phyloP scores from a whole-genome alignment of 208 protist species.

The Trypanosoma cruzi region DNA sequence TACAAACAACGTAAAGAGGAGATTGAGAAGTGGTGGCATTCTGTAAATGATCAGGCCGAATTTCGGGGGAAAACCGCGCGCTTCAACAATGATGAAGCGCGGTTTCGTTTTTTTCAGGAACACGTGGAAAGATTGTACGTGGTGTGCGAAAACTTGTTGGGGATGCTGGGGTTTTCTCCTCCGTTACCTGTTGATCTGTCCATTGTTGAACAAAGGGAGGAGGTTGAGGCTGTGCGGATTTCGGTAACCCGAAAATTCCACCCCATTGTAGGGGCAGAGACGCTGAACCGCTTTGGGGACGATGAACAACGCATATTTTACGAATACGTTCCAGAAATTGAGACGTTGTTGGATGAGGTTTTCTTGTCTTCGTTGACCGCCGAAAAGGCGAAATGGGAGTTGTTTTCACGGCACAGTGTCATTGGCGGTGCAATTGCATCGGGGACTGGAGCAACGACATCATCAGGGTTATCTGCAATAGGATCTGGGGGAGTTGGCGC shows the following conservation, averaged over 20 bases:
- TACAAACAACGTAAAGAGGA: constrained; percentile 12
- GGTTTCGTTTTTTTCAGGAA: constrained; percentile 23
- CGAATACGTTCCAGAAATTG: constrained; percentile 28
- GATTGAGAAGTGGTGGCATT: constrained; percentile 24
- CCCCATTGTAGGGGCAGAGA: constrained; percentile 18
- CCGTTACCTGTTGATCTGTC: constrained; percentile 14
- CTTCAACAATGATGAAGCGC: constrained; percentile 2
- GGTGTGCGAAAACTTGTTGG: constrained; percentile 27
- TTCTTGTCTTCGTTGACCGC: constrained; percentile 1
- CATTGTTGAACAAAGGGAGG: constrained; percentile 11
- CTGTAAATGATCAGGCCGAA: constrained; percentile 14
- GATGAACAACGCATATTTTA: constrained; percentile 35
- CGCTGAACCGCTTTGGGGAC: constrained; percentile 27
- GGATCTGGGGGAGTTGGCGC: too few species aligned
- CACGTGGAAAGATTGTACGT: constrained; percentile 24
- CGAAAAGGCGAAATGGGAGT: constrained; percentile 25
- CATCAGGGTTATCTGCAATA: neutral
- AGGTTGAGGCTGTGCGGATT: constrained; percentile 8
- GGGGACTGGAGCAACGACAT: too few species aligned
- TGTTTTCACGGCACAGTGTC: constrained; percentile 1
- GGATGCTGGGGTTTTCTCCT: constrained; percentile 21
- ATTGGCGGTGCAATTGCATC: neutral
- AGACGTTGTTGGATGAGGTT: neutral
- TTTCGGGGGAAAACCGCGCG: constrained; percentile 5
- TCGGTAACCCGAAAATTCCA: constrained; percentile 16